Evolutionary conservation across 2,329 filamentous ascomycete species (phyloP), one percentile per base, ranked within the genome.

Genomic region (Fusarium avenaceum): DNA sequence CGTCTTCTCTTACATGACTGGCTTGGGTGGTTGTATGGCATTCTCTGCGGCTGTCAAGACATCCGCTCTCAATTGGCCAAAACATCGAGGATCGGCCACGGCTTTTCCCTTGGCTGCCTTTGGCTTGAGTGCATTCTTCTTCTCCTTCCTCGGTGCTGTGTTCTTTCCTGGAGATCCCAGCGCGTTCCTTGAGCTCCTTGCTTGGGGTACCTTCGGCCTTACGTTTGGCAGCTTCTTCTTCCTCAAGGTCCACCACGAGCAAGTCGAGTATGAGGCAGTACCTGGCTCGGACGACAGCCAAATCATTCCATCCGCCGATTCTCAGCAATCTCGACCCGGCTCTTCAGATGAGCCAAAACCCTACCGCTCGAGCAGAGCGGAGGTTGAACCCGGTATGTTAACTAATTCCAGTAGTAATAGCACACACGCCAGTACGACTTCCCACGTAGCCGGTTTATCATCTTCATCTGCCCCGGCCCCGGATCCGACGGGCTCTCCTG

Each of bases 41-140:
- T 98, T 98, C 78, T 88, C 90, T 22, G 93, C 92, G 28, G 86
- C 94, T 10, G 89, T 99, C 76, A 99, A 99, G 77, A 83, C 83
- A 76, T 94, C 92, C 49, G 94, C 94, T 11, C 86, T 96, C 69
- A 97, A 97, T 80, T 97, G 94, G 89, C 95, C 95, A 14, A 87
- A 90, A 60, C 91, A 97, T 77, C 89, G 96, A 67, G 96, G 96
- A 56, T 97, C 95, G 5, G 96, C 96, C 7, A 98, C 96, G 7
- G 94, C 94, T 2, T 96, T 98, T 73, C 95, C 96, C 7, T 81
- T 98, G 57, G 93, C 96, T 57, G 94, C 93, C 4, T 98, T 98
- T 76, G 96, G 96, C 4, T 82, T 99, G 58, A 97, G 94, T 77
- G 96, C 96, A 55, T 96, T 99, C 80, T 97, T 98, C 83, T 99